Conservation (phyloP, 306 rosid genomes). For the Cercis canadensis region DNA sequence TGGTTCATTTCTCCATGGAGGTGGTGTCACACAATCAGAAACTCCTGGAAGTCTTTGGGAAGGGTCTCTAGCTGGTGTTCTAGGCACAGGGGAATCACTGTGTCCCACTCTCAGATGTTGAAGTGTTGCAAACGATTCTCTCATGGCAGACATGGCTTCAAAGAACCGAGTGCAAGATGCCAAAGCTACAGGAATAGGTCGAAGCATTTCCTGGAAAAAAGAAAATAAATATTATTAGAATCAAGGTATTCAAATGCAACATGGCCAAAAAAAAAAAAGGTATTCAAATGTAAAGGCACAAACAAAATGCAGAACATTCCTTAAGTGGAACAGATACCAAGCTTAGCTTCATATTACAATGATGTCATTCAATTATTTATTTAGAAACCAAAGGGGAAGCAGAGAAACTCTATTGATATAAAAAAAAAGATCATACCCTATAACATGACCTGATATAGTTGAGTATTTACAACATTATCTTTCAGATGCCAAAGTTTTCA, state of each 20-base stretch:
- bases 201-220: conserved; percentile 83
- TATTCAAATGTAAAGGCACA: conserved; percentile 7
- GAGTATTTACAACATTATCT: conserved; percentile 8
- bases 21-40: conserved; percentile 67
- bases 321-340: background rate
- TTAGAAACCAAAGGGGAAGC: background rate
- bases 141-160: conserved; percentile 98
- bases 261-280: background rate
- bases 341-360: too few species aligned
- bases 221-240: background rate
- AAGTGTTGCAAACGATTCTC: conserved; percentile 91
- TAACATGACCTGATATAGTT: background rate
- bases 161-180: conserved; percentile 95
- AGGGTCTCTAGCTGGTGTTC: conserved; percentile 65
- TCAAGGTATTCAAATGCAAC: conserved; percentile 11
- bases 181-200: conserved; percentile 92
- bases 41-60: conserved; percentile 59
- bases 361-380: background rate
- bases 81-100: conserved; percentile 48
- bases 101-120: conserved; percentile 83
- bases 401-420: background rate
- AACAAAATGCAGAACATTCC: background rate
- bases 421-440: too few species aligned
- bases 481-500: background rate
- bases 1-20: conserved; percentile 72